A percentile compares a stretch with the other conserved stretches of the same genome.
Evolutionary conservation across 129 eudicot genomes (phyloP).

Genomic region (Artemisia annua): DNA sequence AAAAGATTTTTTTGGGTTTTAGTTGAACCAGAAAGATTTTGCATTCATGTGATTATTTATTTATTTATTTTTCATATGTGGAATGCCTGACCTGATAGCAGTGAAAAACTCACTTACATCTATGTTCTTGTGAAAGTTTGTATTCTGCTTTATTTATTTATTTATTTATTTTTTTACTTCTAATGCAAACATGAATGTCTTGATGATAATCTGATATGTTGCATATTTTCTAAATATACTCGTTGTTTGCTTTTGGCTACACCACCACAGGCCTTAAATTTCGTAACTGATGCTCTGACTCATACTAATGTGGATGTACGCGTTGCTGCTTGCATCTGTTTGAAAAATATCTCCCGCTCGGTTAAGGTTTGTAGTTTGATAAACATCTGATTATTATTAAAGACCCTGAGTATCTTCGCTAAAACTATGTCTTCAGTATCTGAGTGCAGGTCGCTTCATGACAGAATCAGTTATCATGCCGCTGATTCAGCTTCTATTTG

Average conservation of each 20-base stretch:
- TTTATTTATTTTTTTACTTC: background rate
- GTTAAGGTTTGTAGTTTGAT: constrained; percentile 64
- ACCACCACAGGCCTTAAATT: constrained; percentile 50
- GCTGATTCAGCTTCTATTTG: constrained; percentile 70
- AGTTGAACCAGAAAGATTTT: no score
- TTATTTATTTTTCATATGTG: no score
- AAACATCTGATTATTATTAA: background rate
- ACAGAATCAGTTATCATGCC: constrained; percentile 56
- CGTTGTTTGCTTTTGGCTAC: constrained; percentile 24
- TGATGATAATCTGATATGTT: background rate
- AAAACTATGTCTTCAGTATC: constrained; percentile 54
- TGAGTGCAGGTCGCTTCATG: constrained; percentile 93
- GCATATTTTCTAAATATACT: background rate
- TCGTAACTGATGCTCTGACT: constrained; percentile 56
- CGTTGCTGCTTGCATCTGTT: constrained; percentile 80
- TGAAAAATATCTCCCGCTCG: constrained; percentile 84
- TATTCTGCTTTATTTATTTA: background rate
- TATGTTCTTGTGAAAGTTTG: constrained; percentile 13
- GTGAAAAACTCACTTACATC: background rate
- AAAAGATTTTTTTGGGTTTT: no score
- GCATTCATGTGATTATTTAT: no score
- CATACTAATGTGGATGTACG: constrained; percentile 75
- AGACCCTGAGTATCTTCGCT: constrained; percentile 23
- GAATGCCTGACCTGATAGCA: no score
- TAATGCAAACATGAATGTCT: no score